Evolutionary conservation across 495 filamentous ascomycete genomes (phyloP).

Genomic region (Penicillium samsonianum): DNA sequence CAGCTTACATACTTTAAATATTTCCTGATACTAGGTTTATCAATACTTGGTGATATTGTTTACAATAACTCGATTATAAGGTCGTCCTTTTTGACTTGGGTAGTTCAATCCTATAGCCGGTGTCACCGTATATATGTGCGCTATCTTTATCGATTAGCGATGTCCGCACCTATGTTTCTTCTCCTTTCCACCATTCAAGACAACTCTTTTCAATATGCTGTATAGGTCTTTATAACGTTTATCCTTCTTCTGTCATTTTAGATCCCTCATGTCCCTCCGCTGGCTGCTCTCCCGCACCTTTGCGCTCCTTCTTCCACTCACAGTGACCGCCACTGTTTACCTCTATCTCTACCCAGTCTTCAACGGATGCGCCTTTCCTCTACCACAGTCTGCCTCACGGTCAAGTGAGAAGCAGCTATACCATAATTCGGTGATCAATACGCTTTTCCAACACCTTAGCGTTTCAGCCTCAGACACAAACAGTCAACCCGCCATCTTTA

Average conservation of each 20-base stretch:
- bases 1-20: background rate
- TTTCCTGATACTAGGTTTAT: background rate
- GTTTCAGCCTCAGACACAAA: slow-evolving; percentile 26
- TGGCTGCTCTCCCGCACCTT: slow-evolving; percentile 61
- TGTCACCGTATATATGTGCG: background rate
- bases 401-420: slow-evolving; percentile 4
- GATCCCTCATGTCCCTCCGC: slow-evolving; percentile 53
- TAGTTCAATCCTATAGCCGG: background rate
- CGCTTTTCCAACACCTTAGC: slow-evolving; percentile 49
- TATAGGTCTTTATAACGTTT: slow-evolving; percentile 24
- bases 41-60: background rate
- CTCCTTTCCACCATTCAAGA: slow-evolving; percentile 7
- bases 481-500: slow-evolving; percentile 60
- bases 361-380: slow-evolving; percentile 77
- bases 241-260: slow-evolving; percentile 14
- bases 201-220: slow-evolving; percentile 20
- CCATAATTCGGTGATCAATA: slow-evolving; percentile 46
- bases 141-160: slow-evolving; percentile 4
- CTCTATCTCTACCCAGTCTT: slow-evolving; percentile 89
- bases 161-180: background rate
- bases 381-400: slow-evolving; percentile 37
- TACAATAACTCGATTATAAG: background rate
- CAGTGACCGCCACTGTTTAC: slow-evolving; percentile 67
- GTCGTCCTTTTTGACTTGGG: background rate
- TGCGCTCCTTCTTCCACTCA: slow-evolving; percentile 67